Evolutionary conservation across 352 stramenopile species (phyloP), one percentile per base, ranked within the genome.

Genomic region (Saprolegnia diclina): DNA sequence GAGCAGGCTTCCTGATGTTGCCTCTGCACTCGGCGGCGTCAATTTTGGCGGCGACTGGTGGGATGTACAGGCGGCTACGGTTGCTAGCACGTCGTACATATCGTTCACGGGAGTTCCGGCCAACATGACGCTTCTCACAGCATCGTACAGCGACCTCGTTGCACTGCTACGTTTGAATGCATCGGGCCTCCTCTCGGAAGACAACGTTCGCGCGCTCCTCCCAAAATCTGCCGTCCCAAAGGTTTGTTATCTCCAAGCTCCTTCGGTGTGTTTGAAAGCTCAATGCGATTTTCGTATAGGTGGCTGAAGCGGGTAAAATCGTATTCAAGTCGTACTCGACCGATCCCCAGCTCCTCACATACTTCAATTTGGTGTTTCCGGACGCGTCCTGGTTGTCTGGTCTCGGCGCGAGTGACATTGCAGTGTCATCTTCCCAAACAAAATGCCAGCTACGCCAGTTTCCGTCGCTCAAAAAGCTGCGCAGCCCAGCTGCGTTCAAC

Each of bases 31-130:
- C 11, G 52, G 52, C 3, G 52, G 52, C 7, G 19, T 59, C 35
- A 18, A 59, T 19, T 59, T 59, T 59, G 52, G 52, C 35, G 13
- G 52, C 19, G 52, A 59, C 52, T 59, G 52, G 52, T 59, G 52
- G 52, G 52, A 59, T 24, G n/a, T 59, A 24, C 24, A 42, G 24
- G 52, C 52, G 10, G 24, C 24, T 19, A 59, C 52, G 11, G 52
- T 59, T 19, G 52, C 52, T 16, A 42, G 24, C 24, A 59, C 35
- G n/a, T 59, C 52, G 13, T 59, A 59, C 35, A 59, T 59, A 13
- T 19, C 35, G 11, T 59, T 42, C n/a, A 59, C 52, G 24, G 52
- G 52, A 4, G 52, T 59, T 19, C 52, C 52, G 35, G 52, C 52
- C 16, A 59, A 59, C 35, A 19, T 24, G 24, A 59, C 52, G 7